Percentiles rank a stretch among this genome's conserved stretches.
phyloP scores from a whole-genome alignment of 2,329 filamentous ascomycete genomes.

The Claviceps monticola region DNA sequence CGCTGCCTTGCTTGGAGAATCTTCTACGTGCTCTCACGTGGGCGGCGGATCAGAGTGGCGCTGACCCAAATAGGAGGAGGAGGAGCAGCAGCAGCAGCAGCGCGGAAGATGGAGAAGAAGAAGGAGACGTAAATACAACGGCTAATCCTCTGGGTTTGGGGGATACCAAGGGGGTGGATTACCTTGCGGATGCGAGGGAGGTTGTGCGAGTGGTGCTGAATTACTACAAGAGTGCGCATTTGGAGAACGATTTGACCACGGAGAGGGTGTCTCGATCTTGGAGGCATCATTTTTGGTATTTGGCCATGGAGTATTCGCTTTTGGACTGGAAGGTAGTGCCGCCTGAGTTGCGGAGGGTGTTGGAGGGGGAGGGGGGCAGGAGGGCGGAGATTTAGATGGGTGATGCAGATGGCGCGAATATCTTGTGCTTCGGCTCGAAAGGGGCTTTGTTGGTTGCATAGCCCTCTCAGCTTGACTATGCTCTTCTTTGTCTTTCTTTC shows the following conservation, averaged over 20 bases:
- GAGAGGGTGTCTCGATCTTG: conserved; percentile 22
- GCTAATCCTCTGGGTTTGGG: too few species aligned
- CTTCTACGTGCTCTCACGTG: conserved; percentile 22
- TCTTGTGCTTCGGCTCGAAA: too few species aligned
- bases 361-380: conserved; percentile 1
- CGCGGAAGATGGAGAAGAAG: too few species aligned
- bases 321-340: conserved; percentile 15
- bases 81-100: conserved; percentile 2
- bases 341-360: conserved; percentile 7
- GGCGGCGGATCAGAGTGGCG: too few species aligned
- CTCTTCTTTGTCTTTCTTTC: too few species aligned
- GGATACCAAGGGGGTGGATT: too few species aligned
- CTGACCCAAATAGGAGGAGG: conserved; percentile 6
- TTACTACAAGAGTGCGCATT: conserved; percentile 13
- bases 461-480: too few species aligned
- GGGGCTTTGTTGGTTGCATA: too few species aligned
- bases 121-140: too few species aligned
- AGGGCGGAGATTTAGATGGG: too few species aligned
- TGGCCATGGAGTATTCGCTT: conserved; percentile 27
- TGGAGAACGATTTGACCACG: conserved; percentile 2
- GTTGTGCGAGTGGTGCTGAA: conserved; percentile 19
- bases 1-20: conserved; percentile 28
- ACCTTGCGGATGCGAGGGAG: conserved; percentile 14
- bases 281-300: conserved; percentile 36
- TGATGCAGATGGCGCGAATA: too few species aligned